Conservation (phyloP, 2,329 filamentous ascomycete species). For the Arthrobotrys sphaeroides region DNA sequence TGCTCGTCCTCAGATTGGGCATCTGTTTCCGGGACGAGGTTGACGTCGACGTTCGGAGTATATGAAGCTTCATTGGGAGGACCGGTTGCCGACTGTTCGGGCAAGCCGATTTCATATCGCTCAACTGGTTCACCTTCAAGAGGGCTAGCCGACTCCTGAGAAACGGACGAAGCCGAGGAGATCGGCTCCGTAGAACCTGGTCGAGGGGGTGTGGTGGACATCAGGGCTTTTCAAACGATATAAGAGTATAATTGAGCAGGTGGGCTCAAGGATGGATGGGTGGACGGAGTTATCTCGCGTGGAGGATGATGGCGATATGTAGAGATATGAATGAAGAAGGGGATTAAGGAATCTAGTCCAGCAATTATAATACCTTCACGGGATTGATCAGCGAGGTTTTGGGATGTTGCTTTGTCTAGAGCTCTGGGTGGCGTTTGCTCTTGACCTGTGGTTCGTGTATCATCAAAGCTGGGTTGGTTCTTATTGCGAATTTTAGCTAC, state of each 20-base stretch:
- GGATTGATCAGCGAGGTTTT: slow-evolving; percentile 5
- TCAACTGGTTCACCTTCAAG: slow-evolving; percentile 28
- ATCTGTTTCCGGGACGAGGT: slow-evolving; percentile 32
- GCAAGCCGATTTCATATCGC: slow-evolving; percentile 3
- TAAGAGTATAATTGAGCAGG: slow-evolving; percentile 4
- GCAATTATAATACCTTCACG: slow-evolving; percentile 43
- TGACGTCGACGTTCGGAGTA: slow-evolving; percentile 30
- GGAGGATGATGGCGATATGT: background rate
- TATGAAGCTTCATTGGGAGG: slow-evolving; percentile 28
- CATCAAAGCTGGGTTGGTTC: slow-evolving; percentile 42
- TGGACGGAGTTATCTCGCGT: background rate
- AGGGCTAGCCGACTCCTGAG: slow-evolving; percentile 14
- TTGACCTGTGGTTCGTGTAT: slow-evolving; percentile 5
- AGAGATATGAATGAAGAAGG: background rate
- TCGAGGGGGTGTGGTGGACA: slow-evolving; percentile 48
- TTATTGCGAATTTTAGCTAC: slow-evolving; percentile 46
- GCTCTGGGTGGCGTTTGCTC: slow-evolving; percentile 19
- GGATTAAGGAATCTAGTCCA: slow-evolving; percentile 11
- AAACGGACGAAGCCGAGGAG: slow-evolving; percentile 41
- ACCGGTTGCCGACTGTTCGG: background rate
- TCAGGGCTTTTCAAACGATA: slow-evolving; percentile 36
- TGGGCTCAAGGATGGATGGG: slow-evolving; percentile 6
- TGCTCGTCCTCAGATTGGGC: slow-evolving; percentile 35
- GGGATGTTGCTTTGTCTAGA: slow-evolving; percentile 16
- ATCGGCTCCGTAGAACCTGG: slow-evolving; percentile 48